phyloP scores from a whole-genome alignment of 192 early-diverging fungal species.

The Coemansia sp. region DNA sequence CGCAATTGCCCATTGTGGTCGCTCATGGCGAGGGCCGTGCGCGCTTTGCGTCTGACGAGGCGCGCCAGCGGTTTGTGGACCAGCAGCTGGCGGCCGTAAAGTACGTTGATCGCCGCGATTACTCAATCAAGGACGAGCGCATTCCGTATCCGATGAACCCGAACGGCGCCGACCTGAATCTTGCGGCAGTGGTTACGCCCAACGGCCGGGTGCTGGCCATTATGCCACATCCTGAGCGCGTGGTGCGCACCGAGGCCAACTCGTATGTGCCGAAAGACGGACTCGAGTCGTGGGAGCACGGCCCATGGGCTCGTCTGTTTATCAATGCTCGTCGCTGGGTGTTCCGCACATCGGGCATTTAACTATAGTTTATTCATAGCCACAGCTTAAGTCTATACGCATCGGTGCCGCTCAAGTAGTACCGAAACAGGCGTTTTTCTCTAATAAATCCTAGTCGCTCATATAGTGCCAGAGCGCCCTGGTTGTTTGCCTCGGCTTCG shows the following conservation, averaged over 20 bases:
- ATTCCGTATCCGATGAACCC: conserved; percentile 96
- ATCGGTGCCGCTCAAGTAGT: conserved; percentile 93
- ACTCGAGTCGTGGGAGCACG: conserved; percentile 47
- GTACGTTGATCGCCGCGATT: conserved; percentile 77
- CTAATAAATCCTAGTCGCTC: conserved; percentile 88
- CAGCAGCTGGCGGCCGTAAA: conserved; percentile 64
- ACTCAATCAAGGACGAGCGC: conserved; percentile 61
- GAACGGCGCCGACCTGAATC: conserved; percentile 84
- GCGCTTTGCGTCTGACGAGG: conserved; percentile 59
- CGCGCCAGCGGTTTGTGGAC: conserved; percentile 46
- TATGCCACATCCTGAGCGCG: conserved; percentile 99
- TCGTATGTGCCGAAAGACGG: conserved; percentile 73
- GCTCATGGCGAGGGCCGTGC: conserved; percentile 98
- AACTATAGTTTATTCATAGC: conserved; percentile 14
- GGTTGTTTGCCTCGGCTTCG: conserved; percentile 89
- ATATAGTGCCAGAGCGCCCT: conserved; percentile 81
- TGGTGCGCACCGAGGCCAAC: conserved; percentile 79
- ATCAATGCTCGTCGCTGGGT: conserved; percentile 90
- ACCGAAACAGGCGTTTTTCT: conserved; percentile 87
- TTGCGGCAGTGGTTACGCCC: conserved; percentile 81
- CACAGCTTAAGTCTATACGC: conserved; percentile 82
- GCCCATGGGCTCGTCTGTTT: conserved; percentile 93
- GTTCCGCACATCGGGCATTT: conserved; percentile 14
- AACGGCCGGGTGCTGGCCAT: conserved; percentile 89
- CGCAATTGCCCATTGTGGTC: conserved; percentile 87